A percentile compares a stretch with the other conserved stretches of the same genome.
These are phyloP conservation scores for Cryptococcus sp. DNA, from an alignment of 1,284 basidiomycete species.

Conservation along the genomic window DNA sequence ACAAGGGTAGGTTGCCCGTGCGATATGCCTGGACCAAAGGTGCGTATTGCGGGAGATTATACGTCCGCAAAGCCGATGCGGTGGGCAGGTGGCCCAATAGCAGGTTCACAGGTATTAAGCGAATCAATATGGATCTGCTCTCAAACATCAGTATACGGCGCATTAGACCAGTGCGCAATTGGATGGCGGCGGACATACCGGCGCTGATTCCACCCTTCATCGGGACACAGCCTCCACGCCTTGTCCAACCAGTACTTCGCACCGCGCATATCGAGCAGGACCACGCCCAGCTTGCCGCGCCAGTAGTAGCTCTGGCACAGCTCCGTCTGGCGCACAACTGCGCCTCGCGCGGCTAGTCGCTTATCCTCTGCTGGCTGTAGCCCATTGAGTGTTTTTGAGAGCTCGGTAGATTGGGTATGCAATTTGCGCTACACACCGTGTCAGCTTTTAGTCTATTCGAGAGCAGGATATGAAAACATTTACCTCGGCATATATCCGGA, in stretches of 20 bases:
- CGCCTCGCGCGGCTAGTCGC: slow-evolving; percentile 30
- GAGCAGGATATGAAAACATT: slow-evolving; percentile 8
- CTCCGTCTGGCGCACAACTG: slow-evolving; percentile 21
- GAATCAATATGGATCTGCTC: slow-evolving; percentile 52
- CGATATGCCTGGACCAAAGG: slow-evolving; percentile 49
- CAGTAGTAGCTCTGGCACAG: slow-evolving; percentile 48
- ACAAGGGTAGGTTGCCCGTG: slow-evolving; percentile 47
- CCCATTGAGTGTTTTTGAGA: slow-evolving; percentile 28
- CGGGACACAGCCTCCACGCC: slow-evolving; percentile 37
- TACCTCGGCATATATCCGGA: slow-evolving; percentile 44
- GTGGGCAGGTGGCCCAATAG: slow-evolving; percentile 49
- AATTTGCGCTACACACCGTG: slow-evolving; percentile 33
- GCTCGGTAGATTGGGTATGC: slow-evolving; percentile 43
- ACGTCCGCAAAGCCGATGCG: slow-evolving; percentile 34
- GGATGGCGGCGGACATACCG: slow-evolving; percentile 23
- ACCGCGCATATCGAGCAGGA: slow-evolving; percentile 39
- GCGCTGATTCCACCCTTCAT: slow-evolving; percentile 32
- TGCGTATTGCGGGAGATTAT: slow-evolving; percentile 44
- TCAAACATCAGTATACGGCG: not conserved
- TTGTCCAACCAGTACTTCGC: slow-evolving; percentile 42
- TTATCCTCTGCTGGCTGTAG: slow-evolving; percentile 38
- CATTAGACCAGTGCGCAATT: not conserved
- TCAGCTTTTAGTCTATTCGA: not conserved
- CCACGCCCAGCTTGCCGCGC: slow-evolving; percentile 43
- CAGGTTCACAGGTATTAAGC: slow-evolving; percentile 51